A percentile compares a stretch with the other conserved stretches of the same genome.
These are phyloP conservation scores for Jimgerdemannia flammicorona DNA, from an alignment of 192 early-diverging fungal species.

Conservation along the genomic window DNA sequence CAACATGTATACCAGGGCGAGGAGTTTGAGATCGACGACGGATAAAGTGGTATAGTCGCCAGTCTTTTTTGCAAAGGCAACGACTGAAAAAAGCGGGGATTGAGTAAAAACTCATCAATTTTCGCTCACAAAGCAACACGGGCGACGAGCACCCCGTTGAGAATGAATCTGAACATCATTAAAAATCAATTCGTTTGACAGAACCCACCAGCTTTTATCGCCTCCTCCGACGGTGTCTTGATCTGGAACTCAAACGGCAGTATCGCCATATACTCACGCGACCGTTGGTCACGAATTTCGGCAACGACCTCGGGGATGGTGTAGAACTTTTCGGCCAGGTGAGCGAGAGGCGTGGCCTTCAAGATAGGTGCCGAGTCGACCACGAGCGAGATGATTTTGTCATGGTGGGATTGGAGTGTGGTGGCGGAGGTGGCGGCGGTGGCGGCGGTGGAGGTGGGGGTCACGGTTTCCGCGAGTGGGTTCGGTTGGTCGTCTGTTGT, in stretches of 20 bases:
- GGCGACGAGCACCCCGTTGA: no score
- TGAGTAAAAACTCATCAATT: slow-evolving; percentile 15
- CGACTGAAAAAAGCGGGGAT: slow-evolving; percentile 42
- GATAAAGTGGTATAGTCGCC: slow-evolving; percentile 86
- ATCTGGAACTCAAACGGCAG: slow-evolving; percentile 63
- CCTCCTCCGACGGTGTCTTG: slow-evolving; percentile 57
- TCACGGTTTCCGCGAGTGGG: neutral
- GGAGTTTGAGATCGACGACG: slow-evolving; percentile 80
- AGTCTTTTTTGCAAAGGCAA: slow-evolving; percentile 84
- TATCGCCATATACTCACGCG: slow-evolving; percentile 54
- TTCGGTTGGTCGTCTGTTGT: neutral
- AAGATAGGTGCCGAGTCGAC: slow-evolving; percentile 76
- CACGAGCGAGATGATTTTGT: slow-evolving; percentile 49
- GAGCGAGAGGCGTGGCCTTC: slow-evolving; percentile 54
- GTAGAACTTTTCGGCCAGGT: slow-evolving; percentile 68
- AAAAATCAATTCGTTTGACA: neutral
- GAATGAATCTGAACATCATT: neutral
- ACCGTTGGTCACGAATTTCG: slow-evolving; percentile 76
- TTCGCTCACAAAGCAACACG: no score
- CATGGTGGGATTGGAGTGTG: slow-evolving; percentile 9
- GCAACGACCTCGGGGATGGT: slow-evolving; percentile 85
- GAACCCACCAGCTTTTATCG: slow-evolving; percentile 52
- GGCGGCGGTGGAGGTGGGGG: neutral
- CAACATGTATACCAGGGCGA: slow-evolving; percentile 87
- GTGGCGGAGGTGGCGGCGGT: neutral